Base-by-base conservation (phyloP, 169 alveolate genomes). In the Plasmodium berghei region DNA sequence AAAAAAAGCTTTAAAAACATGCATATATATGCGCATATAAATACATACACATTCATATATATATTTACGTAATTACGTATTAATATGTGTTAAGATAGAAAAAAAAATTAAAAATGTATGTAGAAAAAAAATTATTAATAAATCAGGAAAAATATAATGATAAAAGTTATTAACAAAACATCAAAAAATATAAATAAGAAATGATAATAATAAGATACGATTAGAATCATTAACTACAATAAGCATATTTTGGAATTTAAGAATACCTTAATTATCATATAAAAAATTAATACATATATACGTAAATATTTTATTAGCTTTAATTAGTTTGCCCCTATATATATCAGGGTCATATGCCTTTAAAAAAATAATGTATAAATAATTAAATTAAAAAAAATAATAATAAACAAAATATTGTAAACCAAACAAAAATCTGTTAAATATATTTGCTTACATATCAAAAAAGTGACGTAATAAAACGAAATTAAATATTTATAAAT, bases 121-220 rank as follows among this genome's bases (percentile, higher is more conserved):
- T 5, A 20, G 18, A 70, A 70, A 72, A 72, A 54, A 72, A 72
- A 54, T 72, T 72, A 49, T 72, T 72, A 54, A 72, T 69, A 72
- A 72, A 54, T 72, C 22, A 18, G 67, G 56, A 24, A 72, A 54
- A 72, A 72, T 56, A 24, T 45, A 63, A 20, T 5, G 14, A 72
- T 24, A n/a, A 26, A 24, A 63, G 18, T 18, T 64, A 64, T 28
- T 18, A 6, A 64, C n/a, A 64, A 9, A 22, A 64, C 54, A 63
- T 6, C 48, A 64, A 26, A 64, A 9, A 64, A 10, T 26, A 64
- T 8, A 64, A 64, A 64, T 28, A 28, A 28, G 1, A 34, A 34
- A 34, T 34, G 42, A 34, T 34, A 34, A 34, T 34, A 64, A 14
- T 14, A 20, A 52, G 48, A 28, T 20, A 28, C 14, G 22, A 52